phyloP scores from a whole-genome alignment of 2,329 filamentous ascomycete species.

The Arthroderma sp. region DNA sequence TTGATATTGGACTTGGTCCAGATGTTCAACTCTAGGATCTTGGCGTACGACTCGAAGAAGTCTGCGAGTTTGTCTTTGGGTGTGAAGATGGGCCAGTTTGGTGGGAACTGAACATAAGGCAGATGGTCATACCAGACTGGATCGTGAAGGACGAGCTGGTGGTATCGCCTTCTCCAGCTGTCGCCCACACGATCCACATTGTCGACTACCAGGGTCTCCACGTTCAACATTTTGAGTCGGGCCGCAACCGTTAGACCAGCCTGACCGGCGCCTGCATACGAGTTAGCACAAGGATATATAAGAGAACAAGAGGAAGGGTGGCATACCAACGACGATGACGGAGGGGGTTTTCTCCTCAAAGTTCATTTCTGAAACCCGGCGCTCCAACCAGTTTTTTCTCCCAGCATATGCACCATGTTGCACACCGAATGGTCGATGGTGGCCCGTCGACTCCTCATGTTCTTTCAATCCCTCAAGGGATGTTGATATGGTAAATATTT shows the following conservation, averaged over 20 bases:
- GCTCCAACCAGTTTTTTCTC: conserved; percentile 26
- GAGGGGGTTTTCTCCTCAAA: conserved; percentile 25
- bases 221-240: conserved; percentile 26
- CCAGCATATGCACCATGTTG: not conserved
- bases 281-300: not conserved
- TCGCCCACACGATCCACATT: conserved; percentile 34
- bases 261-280: conserved; percentile 21
- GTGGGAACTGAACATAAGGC: conserved; percentile 27
- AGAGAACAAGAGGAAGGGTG: not conserved
- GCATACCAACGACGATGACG: conserved; percentile 27
- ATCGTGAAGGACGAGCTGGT: conserved; percentile 24
- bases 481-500: not conserved
- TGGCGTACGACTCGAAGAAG: conserved; percentile 38
- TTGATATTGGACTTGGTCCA: conserved; percentile 29
- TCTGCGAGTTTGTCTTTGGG: conserved; percentile 35
- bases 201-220: conserved; percentile 34
- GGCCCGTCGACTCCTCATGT: not conserved
- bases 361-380: conserved; percentile 19
- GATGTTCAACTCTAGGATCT: conserved; percentile 37
- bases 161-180: conserved; percentile 39
- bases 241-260: conserved; percentile 31
- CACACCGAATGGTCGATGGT: not conserved
- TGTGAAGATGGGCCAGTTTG: conserved; percentile 32
- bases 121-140: conserved; percentile 28
- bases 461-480: not conserved